Percentiles rank a stretch among this genome's conserved stretches.
phyloP scores from a whole-genome alignment of 2,329 filamentous ascomycete genomes.

The Trichophyton schoenleinii region DNA sequence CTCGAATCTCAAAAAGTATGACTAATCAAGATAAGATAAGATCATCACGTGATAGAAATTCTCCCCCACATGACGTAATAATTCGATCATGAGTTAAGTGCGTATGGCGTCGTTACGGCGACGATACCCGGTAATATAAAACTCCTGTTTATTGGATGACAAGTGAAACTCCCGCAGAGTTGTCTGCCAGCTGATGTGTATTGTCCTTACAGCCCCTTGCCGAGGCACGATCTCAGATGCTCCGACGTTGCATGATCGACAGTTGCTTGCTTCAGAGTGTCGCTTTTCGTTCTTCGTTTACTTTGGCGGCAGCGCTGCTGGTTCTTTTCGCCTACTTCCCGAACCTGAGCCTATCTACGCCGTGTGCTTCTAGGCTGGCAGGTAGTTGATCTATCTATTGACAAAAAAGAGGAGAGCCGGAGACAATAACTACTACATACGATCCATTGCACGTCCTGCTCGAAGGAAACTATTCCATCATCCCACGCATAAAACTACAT shows the following conservation, averaged over 20 bases:
- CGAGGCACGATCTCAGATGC: neutral
- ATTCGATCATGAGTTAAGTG: neutral
- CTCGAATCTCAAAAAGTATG: neutral
- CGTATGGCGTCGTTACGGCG: neutral
- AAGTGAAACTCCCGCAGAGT: neutral
- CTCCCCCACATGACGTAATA: slow-evolving; percentile 2
- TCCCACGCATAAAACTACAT: too few species aligned
- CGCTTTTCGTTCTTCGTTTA: too few species aligned
- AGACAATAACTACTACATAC: too few species aligned
- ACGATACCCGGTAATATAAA: neutral
- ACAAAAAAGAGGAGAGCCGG: too few species aligned
- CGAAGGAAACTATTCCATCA: too few species aligned
- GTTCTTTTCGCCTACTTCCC: too few species aligned
- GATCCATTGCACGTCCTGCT: too few species aligned
- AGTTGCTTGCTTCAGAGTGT: neutral
- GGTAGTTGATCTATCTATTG: too few species aligned
- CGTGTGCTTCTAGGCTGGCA: too few species aligned
- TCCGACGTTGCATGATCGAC: neutral
- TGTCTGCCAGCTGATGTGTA: neutral
- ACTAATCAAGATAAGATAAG: slow-evolving; percentile 2
- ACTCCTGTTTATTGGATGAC: neutral
- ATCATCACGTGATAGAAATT: neutral
- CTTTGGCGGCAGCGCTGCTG: too few species aligned
- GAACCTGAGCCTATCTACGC: too few species aligned
- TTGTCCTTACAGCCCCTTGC: neutral